A percentile compares a stretch with the other conserved stretches of the same genome.
phyloP scores from a whole-genome alignment of 352 stramenopile genomes.

The Globisporangium nodosum region DNA sequence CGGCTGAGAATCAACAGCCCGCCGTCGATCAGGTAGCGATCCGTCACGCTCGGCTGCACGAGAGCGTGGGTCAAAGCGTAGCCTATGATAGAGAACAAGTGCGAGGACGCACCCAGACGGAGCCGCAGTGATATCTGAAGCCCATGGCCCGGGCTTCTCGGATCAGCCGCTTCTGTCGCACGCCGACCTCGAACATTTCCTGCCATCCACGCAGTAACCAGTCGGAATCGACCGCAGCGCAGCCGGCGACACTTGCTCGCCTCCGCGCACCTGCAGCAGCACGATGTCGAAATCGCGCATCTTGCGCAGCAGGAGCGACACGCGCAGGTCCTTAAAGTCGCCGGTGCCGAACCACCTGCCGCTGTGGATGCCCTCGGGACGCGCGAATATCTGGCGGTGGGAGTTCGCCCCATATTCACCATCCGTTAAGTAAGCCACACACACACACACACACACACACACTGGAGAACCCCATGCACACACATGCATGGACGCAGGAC shows the following conservation, averaged over 20 bases:
- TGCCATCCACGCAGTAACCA: conserved; percentile 11
- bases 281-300: conserved; percentile 71
- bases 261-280: conserved; percentile 35
- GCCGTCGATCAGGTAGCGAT: conserved; percentile 60
- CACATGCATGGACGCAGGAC: not conserved
- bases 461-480: not conserved
- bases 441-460: not conserved
- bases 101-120: conserved; percentile 34
- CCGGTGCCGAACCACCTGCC: conserved; percentile 58
- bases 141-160: conserved; percentile 45
- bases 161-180: conserved; percentile 51
- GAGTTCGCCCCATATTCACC: too few species aligned
- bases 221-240: not conserved
- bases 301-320: conserved; percentile 63
- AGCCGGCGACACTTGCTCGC: not conserved
- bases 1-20: conserved; percentile 79
- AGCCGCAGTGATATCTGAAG: conserved; percentile 73
- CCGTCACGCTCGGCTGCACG: conserved; percentile 30
- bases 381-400: conserved; percentile 58
- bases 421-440: too few species aligned
- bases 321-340: conserved; percentile 73
- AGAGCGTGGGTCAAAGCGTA: not conserved
- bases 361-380: conserved; percentile 73
- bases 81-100: too few species aligned
- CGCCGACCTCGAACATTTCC: conserved; percentile 76